Evolutionary conservation across 2,329 filamentous ascomycete genomes (phyloP), one percentile per base, ranked within the genome.

Genomic region (Colletotrichum sp.): DNA sequence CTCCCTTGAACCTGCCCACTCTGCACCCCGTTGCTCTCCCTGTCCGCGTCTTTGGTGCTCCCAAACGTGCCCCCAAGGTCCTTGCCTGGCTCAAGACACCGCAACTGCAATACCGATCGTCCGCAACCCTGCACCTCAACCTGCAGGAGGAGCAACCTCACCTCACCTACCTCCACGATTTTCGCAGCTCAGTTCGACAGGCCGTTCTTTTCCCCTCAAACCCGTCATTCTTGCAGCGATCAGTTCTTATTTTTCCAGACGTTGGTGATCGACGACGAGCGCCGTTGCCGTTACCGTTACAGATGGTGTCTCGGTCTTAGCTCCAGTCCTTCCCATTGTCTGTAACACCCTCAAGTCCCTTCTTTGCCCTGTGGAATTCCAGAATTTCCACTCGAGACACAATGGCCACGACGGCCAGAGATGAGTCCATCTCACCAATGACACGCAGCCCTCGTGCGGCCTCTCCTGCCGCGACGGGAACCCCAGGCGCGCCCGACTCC

Each of bases 371-470:
- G n/a, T 34, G 32, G 16, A 49, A 34, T 26, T 39, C 65, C 8
- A 39, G 62, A 39, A 44, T 44, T 64, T 7, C 62, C n/a, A 24
- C 10, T 21, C 64, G 44, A 72, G 70, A 64, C 78, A 72, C 52
- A 6, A 77, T 77, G 77, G 73, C 76, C 32, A 75, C 73, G 55
- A 30, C 44, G 49, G 71, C 66, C 64, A 76, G 78, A 72, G 79
- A 81, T 72, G 79, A 79, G 8, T 80, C 80, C 13, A 71, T 81
- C 64, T 82, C 80, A 55, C 79, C 80, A 60, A 77, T 79, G 77
- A 78, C 79, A 57, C 65, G 65, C 57, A 77, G 71, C 55, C 67
- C 74, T 59, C 65, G 52, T 26, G 70, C 77, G 32, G 62, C 67
- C 52, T 70, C 63, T 16, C 39, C 68, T 30, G n/a, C 77, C 66